Evolutionary conservation across 306 rosid species (phyloP), one percentile per base, ranked within the genome.

Genomic region (Dryas octopetala): DNA sequence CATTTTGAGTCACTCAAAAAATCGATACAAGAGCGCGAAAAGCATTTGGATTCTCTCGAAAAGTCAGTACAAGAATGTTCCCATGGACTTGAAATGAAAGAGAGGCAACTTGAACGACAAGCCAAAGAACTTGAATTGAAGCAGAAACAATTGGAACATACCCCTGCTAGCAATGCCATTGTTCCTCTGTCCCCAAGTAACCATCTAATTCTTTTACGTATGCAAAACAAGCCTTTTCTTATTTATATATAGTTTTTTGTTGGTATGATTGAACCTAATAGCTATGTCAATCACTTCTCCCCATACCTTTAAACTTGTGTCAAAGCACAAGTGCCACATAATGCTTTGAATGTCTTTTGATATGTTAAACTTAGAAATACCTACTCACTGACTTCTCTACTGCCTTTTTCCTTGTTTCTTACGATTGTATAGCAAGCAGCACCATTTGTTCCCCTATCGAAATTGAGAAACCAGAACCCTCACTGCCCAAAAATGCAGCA

Each of bases 91-190:
- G 77, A 81, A 28, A 66, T 12, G 11, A 64, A 50, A 48, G 81
- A 62, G 64, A 79, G 54, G 62, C 74, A 51, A 61, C 41, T 73
- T 26, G 66, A 68, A 53, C 65, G 19, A 57, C 43, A 38, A 49
- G 64, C 40, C 44, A 80, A 5, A 63, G 75, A 82, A 62, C 50
- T 81, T 57, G 79, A 78, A 32, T 68, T 15, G 14, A 68, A 44
- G 47, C 80, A 49, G 66, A 79, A 40, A 58, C 83, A 78, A 47
- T 58, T n/a, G 38, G 2, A 32, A 32, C 38, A 2, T 32, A 32
- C 38, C 38, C 38, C 38, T 32, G 38, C 38, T 32, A 32, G 38
- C 38, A 32, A 32, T 32, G 38, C 38, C 38, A 32, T 32, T 32
- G 38, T 32, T 32, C 38, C 38, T 32, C 38, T 32, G 38, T 32